Evolutionary conservation across 1,139 yeast genomes (phyloP).

Genomic region (Suhomyces guaymorum): DNA sequence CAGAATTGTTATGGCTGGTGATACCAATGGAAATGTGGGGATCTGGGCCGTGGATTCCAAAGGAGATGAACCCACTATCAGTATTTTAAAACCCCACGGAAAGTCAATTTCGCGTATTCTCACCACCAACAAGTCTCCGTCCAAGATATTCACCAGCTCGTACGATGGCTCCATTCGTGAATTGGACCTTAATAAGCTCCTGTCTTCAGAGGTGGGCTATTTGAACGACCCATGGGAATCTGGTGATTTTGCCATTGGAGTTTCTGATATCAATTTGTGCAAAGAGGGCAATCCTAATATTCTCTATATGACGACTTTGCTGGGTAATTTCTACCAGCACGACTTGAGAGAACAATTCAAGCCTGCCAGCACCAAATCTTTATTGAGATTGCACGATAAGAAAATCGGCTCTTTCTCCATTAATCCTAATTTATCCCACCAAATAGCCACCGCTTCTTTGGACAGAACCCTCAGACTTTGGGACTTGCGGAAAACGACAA

Average conservation of each 20-base stretch:
- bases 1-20: constrained; percentile 79
- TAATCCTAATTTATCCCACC: constrained; percentile 60
- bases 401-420: constrained; percentile 87
- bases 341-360: constrained; percentile 59
- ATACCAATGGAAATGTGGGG: constrained; percentile 79
- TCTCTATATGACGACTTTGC: constrained; percentile 71
- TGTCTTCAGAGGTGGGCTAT: constrained; percentile 57
- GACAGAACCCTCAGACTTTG: constrained; percentile 82
- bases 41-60: constrained; percentile 73
- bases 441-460: constrained; percentile 82
- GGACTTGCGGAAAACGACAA: constrained; percentile 66
- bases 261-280: constrained; percentile 60
- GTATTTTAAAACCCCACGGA: constrained; percentile 73
- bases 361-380: constrained; percentile 28
- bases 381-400: constrained; percentile 74
- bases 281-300: constrained; percentile 47
- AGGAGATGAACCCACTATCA: constrained; percentile 49
- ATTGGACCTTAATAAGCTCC: constrained; percentile 63
- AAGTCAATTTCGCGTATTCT: constrained; percentile 66
- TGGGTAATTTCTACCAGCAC: constrained; percentile 72
- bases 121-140: constrained; percentile 51
- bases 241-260: constrained; percentile 45
- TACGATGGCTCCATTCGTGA: constrained; percentile 85
- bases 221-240: constrained; percentile 52
- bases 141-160: constrained; percentile 65